Conservation (phyloP, 441 rosid species). For the Eugenia klotzschiana region DNA sequence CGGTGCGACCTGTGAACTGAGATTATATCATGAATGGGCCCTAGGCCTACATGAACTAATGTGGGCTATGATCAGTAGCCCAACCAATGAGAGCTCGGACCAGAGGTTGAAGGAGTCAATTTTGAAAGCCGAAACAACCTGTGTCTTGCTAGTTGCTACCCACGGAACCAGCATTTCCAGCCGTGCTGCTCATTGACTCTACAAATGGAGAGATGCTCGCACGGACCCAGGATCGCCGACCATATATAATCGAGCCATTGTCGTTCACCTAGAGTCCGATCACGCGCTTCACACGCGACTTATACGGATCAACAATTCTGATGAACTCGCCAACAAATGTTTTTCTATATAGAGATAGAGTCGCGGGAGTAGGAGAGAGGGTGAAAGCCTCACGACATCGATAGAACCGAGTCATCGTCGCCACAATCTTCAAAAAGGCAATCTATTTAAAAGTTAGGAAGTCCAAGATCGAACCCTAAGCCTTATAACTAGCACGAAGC, state of each 20-base stretch:
- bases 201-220: neutral
- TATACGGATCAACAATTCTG: neutral
- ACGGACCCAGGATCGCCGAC: neutral
- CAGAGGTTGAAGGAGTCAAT: neutral
- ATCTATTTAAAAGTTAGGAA: neutral
- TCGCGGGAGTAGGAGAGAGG: too few relatives aligned
- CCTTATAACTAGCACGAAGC: neutral
- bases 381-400: neutral
- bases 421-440: neutral
- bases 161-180: neutral
- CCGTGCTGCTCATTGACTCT: neutral
- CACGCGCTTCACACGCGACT: neutral
- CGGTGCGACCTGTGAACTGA: neutral
- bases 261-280: neutral
- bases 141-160: neutral
- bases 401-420: neutral
- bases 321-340: neutral
- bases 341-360: too few relatives aligned
- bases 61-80: neutral
- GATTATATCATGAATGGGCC: neutral
- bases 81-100: neutral
- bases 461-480: neutral
- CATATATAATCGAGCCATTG: neutral
- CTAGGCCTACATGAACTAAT: neutral
- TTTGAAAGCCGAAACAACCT: neutral